These are phyloP conservation scores for Podaxis sp. DNA, from an alignment of 768 basidiomycete genomes.

Conservation along the genomic window DNA sequence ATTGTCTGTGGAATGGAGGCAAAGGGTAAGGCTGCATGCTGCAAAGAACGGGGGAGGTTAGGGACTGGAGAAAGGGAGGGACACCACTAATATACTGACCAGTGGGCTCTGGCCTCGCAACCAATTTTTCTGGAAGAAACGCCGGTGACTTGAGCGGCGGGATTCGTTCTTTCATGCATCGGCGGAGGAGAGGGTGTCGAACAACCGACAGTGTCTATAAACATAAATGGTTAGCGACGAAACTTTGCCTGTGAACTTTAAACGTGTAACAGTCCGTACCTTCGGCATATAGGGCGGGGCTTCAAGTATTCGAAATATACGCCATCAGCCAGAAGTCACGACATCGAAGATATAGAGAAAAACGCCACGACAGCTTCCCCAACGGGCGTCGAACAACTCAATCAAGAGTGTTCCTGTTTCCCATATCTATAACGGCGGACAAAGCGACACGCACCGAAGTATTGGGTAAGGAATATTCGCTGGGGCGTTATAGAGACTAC, in stretches of 20 bases:
- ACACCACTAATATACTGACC: slow-evolving; percentile 1
- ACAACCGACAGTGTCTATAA: slow-evolving; percentile 1
- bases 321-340: neutral
- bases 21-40: slow-evolving; percentile 2
- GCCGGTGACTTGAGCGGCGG: neutral
- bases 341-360: neutral
- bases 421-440: neutral
- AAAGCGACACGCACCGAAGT: slow-evolving; percentile 8
- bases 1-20: slow-evolving; percentile 3
- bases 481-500: neutral
- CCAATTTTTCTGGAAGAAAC: neutral
- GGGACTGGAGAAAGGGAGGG: neutral
- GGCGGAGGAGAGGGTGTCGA: slow-evolving; percentile 10
- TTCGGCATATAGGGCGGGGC: slow-evolving; percentile 3
- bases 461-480: neutral
- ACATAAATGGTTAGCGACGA: slow-evolving; percentile 14
- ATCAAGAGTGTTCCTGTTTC: neutral
- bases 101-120: neutral
- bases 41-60: neutral
- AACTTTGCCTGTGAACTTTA: slow-evolving; percentile 10
- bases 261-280: slow-evolving; percentile 4
- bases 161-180: slow-evolving; percentile 7
- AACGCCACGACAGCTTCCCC: neutral
- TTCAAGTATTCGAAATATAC: slow-evolving; percentile 1
- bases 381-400: neutral